These are phyloP conservation scores for Ophiocordyceps camponoti-floridani DNA, from an alignment of 2,329 filamentous ascomycete species.

Conservation along the genomic window DNA sequence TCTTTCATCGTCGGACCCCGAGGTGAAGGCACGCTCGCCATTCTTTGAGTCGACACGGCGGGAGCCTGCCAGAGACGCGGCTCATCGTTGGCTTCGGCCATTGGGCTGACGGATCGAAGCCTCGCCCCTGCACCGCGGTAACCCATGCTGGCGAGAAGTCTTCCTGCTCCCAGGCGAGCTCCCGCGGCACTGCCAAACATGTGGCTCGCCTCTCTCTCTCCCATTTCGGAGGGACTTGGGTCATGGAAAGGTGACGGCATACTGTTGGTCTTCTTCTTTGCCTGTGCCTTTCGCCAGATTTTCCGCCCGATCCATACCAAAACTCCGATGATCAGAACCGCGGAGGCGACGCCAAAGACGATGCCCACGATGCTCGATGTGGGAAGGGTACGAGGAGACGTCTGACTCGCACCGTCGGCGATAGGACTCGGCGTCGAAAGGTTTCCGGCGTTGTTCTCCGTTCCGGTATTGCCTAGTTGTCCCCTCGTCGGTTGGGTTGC, in stretches of 20 bases:
- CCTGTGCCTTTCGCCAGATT: slow-evolving; percentile 24
- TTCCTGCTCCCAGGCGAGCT: slow-evolving; percentile 1
- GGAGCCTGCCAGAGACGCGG: slow-evolving; percentile 28
- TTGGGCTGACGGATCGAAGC: background rate
- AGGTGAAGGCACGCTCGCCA: background rate
- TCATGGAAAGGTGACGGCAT: slow-evolving; percentile 5
- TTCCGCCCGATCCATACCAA: slow-evolving; percentile 21
- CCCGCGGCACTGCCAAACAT: slow-evolving; percentile 28
- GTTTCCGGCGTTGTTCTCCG: background rate
- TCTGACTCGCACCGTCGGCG: background rate
- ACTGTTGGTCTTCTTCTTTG: slow-evolving; percentile 7
- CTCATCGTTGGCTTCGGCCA: slow-evolving; percentile 28
- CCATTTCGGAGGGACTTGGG: slow-evolving; percentile 8
- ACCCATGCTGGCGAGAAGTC: background rate
- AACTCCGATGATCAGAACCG: slow-evolving; percentile 23
- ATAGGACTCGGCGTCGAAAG: background rate
- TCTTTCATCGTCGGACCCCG: background rate
- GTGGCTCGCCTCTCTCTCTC: slow-evolving; percentile 6
- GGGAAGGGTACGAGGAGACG: slow-evolving; percentile 1
- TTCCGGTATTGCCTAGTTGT: background rate
- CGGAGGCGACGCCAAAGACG: slow-evolving; percentile 28
- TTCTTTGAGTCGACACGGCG: slow-evolving; percentile 1
- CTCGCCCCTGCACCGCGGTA: background rate
- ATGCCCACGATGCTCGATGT: slow-evolving; percentile 22
- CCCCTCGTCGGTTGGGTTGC: background rate